Conservation (phyloP, 768 basidiomycete genomes). For the Tricholoma saponaceum region DNA sequence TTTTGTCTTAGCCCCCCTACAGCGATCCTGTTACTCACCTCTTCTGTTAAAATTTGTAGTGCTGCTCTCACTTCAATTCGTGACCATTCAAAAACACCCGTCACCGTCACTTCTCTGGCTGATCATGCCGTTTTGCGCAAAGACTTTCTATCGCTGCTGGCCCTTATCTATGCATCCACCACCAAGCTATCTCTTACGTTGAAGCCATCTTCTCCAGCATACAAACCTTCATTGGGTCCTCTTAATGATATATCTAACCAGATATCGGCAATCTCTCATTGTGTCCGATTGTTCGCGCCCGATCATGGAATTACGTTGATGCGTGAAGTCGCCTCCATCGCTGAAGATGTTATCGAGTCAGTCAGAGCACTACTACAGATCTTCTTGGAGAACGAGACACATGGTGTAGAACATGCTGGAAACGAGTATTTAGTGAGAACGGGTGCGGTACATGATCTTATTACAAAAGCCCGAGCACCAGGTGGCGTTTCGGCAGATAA, state of each 20-base stretch:
- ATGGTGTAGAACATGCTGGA: conserved; percentile 19
- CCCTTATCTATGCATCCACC: conserved; percentile 49
- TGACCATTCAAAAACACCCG: conserved; percentile 11
- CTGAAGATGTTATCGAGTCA: conserved; percentile 39
- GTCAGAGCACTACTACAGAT: conserved; percentile 40
- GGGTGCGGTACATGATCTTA: conserved; percentile 58
- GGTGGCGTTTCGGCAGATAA: conserved; percentile 56
- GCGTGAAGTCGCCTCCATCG: conserved; percentile 38
- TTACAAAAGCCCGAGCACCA: conserved; percentile 43
- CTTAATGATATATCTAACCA: conserved; percentile 51
- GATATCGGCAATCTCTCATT: conserved; percentile 47
- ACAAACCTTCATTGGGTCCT: conserved; percentile 45
- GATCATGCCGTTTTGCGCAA: conserved; percentile 39
- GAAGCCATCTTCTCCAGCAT: conserved; percentile 53
- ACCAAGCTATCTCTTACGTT: conserved; percentile 64
- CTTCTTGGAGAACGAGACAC: conserved; percentile 33
- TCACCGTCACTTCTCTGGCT: conserved; percentile 26
- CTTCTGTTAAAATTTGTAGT: conserved; percentile 34
- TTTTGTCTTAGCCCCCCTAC: background rate
- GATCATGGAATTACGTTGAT: conserved; percentile 44
- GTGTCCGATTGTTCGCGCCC: conserved; percentile 38
- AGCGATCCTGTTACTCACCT: conserved; percentile 29
- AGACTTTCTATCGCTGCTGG: conserved; percentile 55
- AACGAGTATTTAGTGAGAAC: conserved; percentile 55
- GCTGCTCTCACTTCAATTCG: conserved; percentile 29